Conservation (phyloP, 805 yeast genomes). For the Starmerella potacharoeniae region DNA sequence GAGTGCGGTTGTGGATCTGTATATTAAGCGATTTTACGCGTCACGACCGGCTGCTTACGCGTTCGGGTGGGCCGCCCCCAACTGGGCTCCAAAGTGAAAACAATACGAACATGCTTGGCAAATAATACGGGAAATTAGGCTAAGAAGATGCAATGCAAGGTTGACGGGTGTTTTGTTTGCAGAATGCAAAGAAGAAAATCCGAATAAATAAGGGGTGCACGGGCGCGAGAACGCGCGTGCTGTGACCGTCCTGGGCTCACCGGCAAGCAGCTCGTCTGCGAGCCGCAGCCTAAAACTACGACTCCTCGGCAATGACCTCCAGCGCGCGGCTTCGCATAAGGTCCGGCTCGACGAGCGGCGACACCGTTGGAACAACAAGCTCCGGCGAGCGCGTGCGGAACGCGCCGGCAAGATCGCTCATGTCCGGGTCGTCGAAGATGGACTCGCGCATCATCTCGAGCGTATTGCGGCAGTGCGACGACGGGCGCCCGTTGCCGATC, state of each 20-base stretch:
- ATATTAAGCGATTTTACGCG: neutral
- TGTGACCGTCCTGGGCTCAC: too few species aligned
- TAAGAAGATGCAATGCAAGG: too few species aligned
- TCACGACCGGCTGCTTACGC: neutral
- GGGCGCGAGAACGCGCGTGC: too few species aligned
- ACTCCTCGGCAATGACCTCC: conserved; percentile 12
- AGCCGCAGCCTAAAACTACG: neutral
- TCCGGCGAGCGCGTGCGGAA: conserved; percentile 1
- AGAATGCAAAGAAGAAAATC: too few species aligned
- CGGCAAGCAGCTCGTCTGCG: too few species aligned
- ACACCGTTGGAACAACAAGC: neutral
- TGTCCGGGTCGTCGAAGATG: conserved; percentile 18
- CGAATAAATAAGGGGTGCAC: too few species aligned
- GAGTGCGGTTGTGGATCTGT: neutral
- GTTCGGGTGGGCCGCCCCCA: neutral
- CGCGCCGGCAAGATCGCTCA: conserved; percentile 7
- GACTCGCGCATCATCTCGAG: conserved; percentile 21
- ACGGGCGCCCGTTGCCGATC: conserved; percentile 21
- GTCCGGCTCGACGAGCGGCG: neutral
- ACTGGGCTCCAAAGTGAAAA: too few species aligned
- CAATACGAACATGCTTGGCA: too few species aligned
- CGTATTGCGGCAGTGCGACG: conserved; percentile 21
- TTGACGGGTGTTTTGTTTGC: too few species aligned
- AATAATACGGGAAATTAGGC: too few species aligned
- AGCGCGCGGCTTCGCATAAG: conserved; percentile 1